Conservation (phyloP, 1,284 basidiomycete genomes). For the Trichosporon faecale region DNA sequence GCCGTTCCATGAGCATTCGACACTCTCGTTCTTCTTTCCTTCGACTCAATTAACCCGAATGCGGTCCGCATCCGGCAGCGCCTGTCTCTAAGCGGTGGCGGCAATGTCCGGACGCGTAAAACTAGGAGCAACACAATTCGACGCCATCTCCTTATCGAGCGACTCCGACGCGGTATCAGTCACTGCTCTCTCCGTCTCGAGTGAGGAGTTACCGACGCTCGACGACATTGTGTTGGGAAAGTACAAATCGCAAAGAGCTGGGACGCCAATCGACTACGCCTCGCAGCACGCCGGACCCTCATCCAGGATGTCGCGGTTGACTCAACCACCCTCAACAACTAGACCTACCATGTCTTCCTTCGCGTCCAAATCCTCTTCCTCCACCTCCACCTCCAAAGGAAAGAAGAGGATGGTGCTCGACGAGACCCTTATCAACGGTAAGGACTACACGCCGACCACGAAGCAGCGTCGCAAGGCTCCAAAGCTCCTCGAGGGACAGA, state of each 20-base stretch:
- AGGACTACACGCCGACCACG: background rate
- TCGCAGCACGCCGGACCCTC: background rate
- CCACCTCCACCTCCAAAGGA: background rate
- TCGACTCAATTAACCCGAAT: background rate
- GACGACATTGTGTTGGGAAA: background rate
- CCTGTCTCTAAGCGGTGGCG: background rate
- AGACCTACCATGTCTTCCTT: background rate
- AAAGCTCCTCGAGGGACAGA: background rate
- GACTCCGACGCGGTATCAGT: background rate
- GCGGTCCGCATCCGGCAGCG: background rate
- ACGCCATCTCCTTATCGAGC: background rate
- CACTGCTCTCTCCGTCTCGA: background rate
- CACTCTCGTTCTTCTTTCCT: background rate
- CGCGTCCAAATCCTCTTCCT: background rate
- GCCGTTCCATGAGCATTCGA: background rate
- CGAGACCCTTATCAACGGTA: conserved; percentile 8
- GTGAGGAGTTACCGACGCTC: background rate
- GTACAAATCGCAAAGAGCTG: too few relatives aligned
- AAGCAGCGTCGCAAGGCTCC: background rate
- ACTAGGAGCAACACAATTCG: background rate
- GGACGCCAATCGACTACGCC: background rate
- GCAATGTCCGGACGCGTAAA: conserved; percentile 4
- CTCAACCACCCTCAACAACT: background rate
- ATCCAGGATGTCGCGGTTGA: background rate
- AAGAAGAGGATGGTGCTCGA: background rate